Percentiles rank a stretch among this genome's conserved stretches.
Evolutionary conservation across 1,284 basidiomycete genomes (phyloP).

Genomic region (Pyrrhoderma lamaoense): DNA sequence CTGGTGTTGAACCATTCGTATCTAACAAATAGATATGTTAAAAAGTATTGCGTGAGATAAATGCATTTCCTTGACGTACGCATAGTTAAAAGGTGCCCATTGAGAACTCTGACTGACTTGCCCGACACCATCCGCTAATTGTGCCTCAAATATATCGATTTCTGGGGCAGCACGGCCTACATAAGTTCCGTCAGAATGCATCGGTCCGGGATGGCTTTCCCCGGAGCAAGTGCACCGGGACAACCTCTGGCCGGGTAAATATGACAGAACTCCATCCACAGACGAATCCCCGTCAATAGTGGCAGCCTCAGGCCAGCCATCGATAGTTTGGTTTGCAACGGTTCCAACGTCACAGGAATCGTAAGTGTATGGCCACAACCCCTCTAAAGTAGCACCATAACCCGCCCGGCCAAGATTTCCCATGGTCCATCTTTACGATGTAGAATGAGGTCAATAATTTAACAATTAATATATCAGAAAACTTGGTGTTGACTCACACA

Average conservation of each 20-base stretch:
- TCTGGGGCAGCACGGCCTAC: constrained; percentile 44
- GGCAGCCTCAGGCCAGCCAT: constrained; percentile 32
- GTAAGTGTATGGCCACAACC: constrained; percentile 71
- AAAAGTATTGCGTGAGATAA: no score
- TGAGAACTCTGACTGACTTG: constrained; percentile 41
- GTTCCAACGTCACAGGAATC: constrained; percentile 69
- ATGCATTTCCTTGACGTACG: no score
- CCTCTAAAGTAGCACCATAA: constrained; percentile 40
- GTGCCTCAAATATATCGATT: constrained; percentile 40
- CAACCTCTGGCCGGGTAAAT: constrained; percentile 40
- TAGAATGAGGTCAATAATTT: not conserved
- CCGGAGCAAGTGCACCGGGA: constrained; percentile 51
- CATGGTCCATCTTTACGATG: constrained; percentile 36
- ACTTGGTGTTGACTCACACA: constrained; percentile 7
- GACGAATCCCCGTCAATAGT: constrained; percentile 36
- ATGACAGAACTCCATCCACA: constrained; percentile 30
- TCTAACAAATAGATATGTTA: constrained; percentile 17
- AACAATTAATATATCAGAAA: not conserved
- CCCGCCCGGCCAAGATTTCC: constrained; percentile 45
- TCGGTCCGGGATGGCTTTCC: constrained; percentile 51
- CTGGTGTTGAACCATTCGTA: constrained; percentile 38
- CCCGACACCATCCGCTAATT: constrained; percentile 25
- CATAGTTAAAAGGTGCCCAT: constrained; percentile 45
- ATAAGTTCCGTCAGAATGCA: constrained; percentile 40
- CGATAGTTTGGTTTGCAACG: constrained; percentile 42